Conservation (phyloP, 2,329 filamentous ascomycete genomes). For the Penicillium sp. region DNA sequence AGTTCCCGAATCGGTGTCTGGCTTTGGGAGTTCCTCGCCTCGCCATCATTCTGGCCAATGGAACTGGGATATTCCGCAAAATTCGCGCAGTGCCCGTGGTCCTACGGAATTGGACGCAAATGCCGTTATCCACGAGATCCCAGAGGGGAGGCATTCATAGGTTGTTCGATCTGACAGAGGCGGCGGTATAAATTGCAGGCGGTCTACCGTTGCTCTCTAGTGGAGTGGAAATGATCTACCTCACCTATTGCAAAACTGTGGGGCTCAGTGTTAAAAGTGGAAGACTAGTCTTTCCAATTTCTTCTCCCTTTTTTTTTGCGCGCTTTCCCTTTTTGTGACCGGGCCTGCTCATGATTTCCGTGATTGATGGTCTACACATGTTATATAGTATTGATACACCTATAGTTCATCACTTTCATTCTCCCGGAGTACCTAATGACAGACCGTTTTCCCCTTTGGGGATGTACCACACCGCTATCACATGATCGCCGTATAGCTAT, state of each 20-base stretch:
- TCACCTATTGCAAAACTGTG: background rate
- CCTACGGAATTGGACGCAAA: constrained; percentile 23
- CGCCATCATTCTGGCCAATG: constrained; percentile 11
- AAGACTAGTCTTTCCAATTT: background rate
- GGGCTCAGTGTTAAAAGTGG: background rate
- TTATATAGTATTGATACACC: constrained; percentile 2
- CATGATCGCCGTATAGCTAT: background rate
- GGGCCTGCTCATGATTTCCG: background rate
- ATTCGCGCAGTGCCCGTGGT: background rate
- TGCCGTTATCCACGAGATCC: constrained; percentile 7
- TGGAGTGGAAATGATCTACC: background rate
- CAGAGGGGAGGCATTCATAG: background rate
- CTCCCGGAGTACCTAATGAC: background rate
- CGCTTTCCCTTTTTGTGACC: background rate
- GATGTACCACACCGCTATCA: background rate
- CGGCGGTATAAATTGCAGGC: background rate
- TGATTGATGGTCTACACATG: background rate
- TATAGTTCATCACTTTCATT: background rate
- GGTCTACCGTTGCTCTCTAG: background rate
- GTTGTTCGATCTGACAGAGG: background rate
- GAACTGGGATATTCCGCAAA: constrained; percentile 20
- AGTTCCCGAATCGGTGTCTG: background rate
- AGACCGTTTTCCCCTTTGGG: background rate
- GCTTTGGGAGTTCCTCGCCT: constrained; percentile 1
- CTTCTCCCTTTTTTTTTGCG: background rate